Evolutionary conservation across 768 basidiomycete species (phyloP).

Genomic region (Pseudohyphozyma bogoriensis): DNA sequence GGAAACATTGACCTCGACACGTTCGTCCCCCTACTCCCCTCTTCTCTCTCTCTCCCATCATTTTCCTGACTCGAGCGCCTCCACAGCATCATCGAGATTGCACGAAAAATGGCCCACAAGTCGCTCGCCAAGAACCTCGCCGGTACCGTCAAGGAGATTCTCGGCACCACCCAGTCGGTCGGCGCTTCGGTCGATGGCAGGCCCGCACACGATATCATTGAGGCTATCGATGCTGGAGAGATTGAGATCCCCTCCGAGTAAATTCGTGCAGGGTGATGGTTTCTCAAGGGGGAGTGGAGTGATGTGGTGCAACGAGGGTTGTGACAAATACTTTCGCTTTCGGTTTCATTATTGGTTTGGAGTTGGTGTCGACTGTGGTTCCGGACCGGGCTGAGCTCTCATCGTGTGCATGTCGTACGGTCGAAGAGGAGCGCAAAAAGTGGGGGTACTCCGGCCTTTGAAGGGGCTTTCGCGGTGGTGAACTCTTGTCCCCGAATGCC

Average conservation of each 20-base stretch:
- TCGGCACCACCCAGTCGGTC: constrained; percentile 92
- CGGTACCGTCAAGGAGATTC: constrained; percentile 88
- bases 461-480: too few species aligned
- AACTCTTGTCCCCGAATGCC: too few species aligned
- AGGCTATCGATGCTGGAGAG: constrained; percentile 42
- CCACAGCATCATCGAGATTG: constrained; percentile 92
- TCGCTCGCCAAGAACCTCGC: constrained; percentile 85
- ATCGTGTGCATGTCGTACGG: too few species aligned
- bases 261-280: too few species aligned
- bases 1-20: constrained; percentile 70
- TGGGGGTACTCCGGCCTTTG: too few species aligned
- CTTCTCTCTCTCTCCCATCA: background rate
- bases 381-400: too few species aligned
- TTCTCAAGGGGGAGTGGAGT: too few species aligned
- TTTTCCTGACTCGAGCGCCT: background rate
- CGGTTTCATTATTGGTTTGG: too few species aligned
- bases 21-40: background rate
- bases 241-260: constrained; percentile 41
- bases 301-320: too few species aligned
- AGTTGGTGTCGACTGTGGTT: too few species aligned
- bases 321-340: too few species aligned
- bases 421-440: too few species aligned
- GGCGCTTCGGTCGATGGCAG: constrained; percentile 93
- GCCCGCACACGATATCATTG: constrained; percentile 41
- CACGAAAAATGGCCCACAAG: constrained; percentile 89